Percentiles rank a stretch among this genome's conserved stretches.
Conservation (phyloP, 345 rosid species). For the Pseudoturritis turrita region DNA sequence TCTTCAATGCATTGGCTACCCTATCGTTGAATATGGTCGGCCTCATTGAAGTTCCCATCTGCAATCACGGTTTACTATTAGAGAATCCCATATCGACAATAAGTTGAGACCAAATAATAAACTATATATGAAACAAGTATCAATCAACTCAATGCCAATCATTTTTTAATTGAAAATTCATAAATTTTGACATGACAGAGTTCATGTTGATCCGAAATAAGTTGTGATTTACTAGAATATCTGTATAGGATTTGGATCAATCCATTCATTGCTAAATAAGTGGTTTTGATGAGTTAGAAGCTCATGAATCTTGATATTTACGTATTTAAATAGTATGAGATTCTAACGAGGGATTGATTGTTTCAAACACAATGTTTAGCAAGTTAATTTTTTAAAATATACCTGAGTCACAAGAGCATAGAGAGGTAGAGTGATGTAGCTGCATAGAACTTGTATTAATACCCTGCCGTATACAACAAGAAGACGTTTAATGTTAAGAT, state of each 20-base stretch:
- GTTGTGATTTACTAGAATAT: neutral
- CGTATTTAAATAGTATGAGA: neutral
- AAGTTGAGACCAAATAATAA: neutral
- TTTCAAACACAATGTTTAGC: neutral
- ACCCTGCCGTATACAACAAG: slow-evolving; percentile 43
- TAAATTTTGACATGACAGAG: neutral
- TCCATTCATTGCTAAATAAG: neutral
- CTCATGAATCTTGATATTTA: neutral
- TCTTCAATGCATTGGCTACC: slow-evolving; percentile 70
- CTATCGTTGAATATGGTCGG: slow-evolving; percentile 74
- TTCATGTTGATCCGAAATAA: too few relatives aligned
- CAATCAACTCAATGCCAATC: neutral
- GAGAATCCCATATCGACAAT: neutral
- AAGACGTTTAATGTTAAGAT: neutral
- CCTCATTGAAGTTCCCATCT: slow-evolving; percentile 96
- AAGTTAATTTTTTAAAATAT: neutral
- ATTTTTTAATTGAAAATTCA: neutral
- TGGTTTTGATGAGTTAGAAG: neutral
- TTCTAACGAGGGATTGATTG: neutral
- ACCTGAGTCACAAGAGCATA: slow-evolving; percentile 97
- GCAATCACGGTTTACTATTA: slow-evolving; percentile 4
- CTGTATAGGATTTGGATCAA: neutral
- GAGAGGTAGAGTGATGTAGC: slow-evolving; percentile 94
- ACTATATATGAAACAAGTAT: neutral
- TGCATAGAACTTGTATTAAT: slow-evolving; percentile 72